These are phyloP conservation scores for Saccharomyces hybrid DNA, from an alignment of 1,139 yeast species.

Conservation along the genomic window DNA sequence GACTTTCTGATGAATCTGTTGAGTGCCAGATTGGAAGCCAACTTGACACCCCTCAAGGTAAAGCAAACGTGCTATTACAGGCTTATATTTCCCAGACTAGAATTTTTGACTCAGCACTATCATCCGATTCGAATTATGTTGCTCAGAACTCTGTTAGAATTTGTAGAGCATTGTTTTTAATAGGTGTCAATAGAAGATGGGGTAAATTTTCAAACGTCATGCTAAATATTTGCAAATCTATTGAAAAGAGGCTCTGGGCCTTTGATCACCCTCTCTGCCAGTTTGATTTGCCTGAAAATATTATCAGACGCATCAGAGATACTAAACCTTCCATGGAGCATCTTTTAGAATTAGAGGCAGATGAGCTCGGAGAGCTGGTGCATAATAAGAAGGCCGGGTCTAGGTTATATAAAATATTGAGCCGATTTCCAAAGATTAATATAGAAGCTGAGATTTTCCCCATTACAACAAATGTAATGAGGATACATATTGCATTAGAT, in stretches of 20 bases:
- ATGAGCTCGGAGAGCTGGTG: conserved; percentile 82
- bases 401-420: conserved; percentile 51
- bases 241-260: conserved; percentile 81
- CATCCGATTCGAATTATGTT: conserved; percentile 84
- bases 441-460: conserved; percentile 86
- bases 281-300: conserved; percentile 67
- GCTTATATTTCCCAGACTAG: conserved; percentile 73
- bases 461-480: conserved; percentile 76
- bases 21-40: conserved; percentile 84
- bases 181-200: conserved; percentile 87
- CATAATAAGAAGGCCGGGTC: conserved; percentile 74
- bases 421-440: conserved; percentile 65
- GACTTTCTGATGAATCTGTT: conserved; percentile 50
- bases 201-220: conserved; percentile 69
- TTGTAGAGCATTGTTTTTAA: conserved; percentile 78
- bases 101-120: conserved; percentile 70
- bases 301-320: conserved; percentile 53
- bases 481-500: conserved; percentile 61
- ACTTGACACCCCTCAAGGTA: conserved; percentile 69
- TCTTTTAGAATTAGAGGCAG: conserved; percentile 63
- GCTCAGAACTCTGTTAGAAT: conserved; percentile 95
- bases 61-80: conserved; percentile 81
- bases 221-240: conserved; percentile 75
- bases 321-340: conserved; percentile 64
- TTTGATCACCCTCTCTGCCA: conserved; percentile 88